phyloP scores from a whole-genome alignment of 164 flowering plant species.

The Magnolia changhungtana region DNA sequence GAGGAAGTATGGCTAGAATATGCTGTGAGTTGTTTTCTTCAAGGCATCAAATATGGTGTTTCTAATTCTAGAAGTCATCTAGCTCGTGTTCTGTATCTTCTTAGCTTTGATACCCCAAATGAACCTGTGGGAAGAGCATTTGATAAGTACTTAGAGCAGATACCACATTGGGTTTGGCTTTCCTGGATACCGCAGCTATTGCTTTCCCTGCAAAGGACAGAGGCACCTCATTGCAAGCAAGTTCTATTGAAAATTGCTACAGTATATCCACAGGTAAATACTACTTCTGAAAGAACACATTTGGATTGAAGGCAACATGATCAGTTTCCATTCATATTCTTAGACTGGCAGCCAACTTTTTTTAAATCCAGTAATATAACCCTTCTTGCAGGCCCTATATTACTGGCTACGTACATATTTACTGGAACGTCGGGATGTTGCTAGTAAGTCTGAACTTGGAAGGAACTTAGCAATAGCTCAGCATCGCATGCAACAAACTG shows the following conservation, averaged over 20 bases:
- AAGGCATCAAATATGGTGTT: conserved; percentile 90
- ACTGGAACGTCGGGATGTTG: conserved; percentile 97
- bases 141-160: conserved; percentile 85
- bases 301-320: neutral
- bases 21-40: conserved; percentile 97
- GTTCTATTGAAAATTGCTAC: conserved; percentile 82
- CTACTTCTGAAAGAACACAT: neutral
- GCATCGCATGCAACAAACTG: conserved; percentile 85
- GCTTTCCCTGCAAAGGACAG: conserved; percentile 91
- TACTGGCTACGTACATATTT: conserved; percentile 99
- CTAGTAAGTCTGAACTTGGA: conserved; percentile 78
- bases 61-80: conserved; percentile 92
- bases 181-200: conserved; percentile 96
- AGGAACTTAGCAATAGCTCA: conserved; percentile 76
- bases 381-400: conserved; percentile 69
- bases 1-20: conserved; percentile 96
- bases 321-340: conserved; percentile 4
- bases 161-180: conserved; percentile 99
- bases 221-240: conserved; percentile 93
- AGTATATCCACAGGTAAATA: conserved; percentile 83
- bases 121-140: conserved; percentile 90
- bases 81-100: conserved; percentile 90
- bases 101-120: conserved; percentile 87
- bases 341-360: neutral
- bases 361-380: neutral